Evolutionary conservation across 805 yeast genomes (phyloP).

Genomic region (Candida sanyiensis): DNA sequence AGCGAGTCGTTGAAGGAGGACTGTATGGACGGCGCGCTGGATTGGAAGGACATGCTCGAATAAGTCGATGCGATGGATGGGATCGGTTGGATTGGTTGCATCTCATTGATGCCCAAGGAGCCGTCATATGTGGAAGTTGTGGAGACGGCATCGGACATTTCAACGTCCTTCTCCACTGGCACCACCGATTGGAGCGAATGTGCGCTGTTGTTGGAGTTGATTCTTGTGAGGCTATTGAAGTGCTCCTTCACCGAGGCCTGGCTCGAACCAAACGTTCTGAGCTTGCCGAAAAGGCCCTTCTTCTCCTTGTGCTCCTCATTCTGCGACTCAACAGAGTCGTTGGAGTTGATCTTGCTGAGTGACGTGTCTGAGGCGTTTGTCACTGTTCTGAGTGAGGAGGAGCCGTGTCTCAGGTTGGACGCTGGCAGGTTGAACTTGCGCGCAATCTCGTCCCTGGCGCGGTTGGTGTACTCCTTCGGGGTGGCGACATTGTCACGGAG

Average conservation of each 20-base stretch:
- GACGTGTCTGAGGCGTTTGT: conserved; percentile 24
- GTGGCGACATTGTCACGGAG: conserved; percentile 17
- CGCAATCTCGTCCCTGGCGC: conserved; percentile 28
- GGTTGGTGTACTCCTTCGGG: conserved; percentile 27
- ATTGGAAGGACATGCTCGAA: conserved; percentile 9
- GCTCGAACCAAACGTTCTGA: conserved; percentile 12
- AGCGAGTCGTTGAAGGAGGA: conserved; percentile 15
- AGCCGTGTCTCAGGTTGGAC: conserved; percentile 24
- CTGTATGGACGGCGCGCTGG: conserved; percentile 7
- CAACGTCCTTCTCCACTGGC: conserved; percentile 12
- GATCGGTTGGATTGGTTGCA: conserved; percentile 22
- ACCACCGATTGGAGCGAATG: conserved; percentile 3
- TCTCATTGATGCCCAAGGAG: conserved; percentile 7
- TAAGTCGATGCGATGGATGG: conserved; percentile 21
- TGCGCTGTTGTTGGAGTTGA: conserved; percentile 7
- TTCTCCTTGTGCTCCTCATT: conserved; percentile 6
- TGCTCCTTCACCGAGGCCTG: conserved; percentile 9
- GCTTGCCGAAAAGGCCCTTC: conserved; percentile 11
- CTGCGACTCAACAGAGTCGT: conserved; percentile 20
- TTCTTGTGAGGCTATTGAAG: conserved; percentile 7
- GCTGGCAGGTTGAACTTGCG: conserved; percentile 20
- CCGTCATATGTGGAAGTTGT: too few species aligned
- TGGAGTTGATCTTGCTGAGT: conserved; percentile 17
- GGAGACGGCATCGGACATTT: conserved; percentile 15
- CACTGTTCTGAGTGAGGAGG: conserved; percentile 26